Evolutionary conservation across 108 stramenopile genomes (phyloP).

Genomic region (Cylindrotheca fusiformis): DNA sequence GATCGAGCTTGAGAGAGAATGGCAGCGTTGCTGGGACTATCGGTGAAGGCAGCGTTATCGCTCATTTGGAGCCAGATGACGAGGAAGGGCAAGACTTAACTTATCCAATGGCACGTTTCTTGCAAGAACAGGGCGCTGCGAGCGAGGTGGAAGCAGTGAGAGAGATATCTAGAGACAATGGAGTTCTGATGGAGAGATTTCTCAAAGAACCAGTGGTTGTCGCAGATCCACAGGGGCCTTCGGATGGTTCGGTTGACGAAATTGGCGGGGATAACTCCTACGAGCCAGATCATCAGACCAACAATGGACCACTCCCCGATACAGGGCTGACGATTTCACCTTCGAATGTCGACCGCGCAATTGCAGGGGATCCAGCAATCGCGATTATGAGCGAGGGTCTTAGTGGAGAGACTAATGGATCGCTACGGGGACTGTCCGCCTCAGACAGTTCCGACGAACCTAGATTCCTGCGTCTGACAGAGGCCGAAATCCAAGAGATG

Average conservation of each 20-base stretch:
- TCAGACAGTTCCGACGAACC: slow-evolving; percentile 14
- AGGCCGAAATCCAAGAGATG: slow-evolving; percentile 71
- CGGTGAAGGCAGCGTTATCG: slow-evolving; percentile 46
- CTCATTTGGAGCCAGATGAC: slow-evolving; percentile 30
- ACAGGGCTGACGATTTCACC: background rate
- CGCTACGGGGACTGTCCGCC: background rate
- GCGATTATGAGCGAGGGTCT: background rate
- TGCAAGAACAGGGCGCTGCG: slow-evolving; percentile 35
- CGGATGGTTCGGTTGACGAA: background rate
- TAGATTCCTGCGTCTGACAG: slow-evolving; percentile 53
- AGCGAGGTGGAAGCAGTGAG: slow-evolving; percentile 8
- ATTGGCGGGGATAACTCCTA: background rate
- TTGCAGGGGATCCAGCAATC: background rate
- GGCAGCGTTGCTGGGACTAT: slow-evolving; percentile 47
- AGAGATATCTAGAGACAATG: slow-evolving; percentile 8
- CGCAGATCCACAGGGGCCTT: background rate
- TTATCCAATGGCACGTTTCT: slow-evolving; percentile 72
- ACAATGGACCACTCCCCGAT: too few species aligned
- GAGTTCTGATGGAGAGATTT: slow-evolving; percentile 64
- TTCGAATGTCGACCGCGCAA: background rate
- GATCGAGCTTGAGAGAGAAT: slow-evolving; percentile 11
- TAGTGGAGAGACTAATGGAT: background rate
- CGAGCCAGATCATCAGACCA: background rate
- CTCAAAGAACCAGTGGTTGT: slow-evolving; percentile 26
- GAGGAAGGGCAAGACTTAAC: slow-evolving; percentile 10